These are phyloP conservation scores for Ichthyophthirius multifiliis DNA, from an alignment of 169 alveolate genomes.

Conservation along the genomic window DNA sequence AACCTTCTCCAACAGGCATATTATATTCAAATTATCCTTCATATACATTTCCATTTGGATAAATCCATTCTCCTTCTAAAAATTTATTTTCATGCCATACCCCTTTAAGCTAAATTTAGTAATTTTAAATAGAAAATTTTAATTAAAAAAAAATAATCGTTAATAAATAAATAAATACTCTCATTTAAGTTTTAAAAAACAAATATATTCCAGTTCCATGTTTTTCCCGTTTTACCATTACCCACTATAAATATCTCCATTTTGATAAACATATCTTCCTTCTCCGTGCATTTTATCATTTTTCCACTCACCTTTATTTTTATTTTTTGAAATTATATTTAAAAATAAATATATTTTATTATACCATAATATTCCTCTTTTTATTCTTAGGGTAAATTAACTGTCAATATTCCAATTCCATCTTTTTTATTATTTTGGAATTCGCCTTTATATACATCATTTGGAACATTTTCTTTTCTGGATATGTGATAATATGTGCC, in stretches of 20 bases:
- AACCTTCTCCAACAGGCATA: slow-evolving; percentile 84
- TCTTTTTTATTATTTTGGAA: slow-evolving; percentile 60
- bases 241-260: slow-evolving; percentile 91
- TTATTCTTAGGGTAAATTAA: slow-evolving; percentile 34
- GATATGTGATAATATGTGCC: slow-evolving; percentile 61
- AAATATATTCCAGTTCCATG: slow-evolving; percentile 91
- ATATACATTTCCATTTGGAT: slow-evolving; percentile 77
- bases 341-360: not conserved
- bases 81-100: slow-evolving; percentile 83
- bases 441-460: slow-evolving; percentile 73
- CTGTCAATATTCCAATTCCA: slow-evolving; percentile 81
- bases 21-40: slow-evolving; percentile 80
- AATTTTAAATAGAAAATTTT: not conserved
- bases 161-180: slow-evolving; percentile 42
- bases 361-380: slow-evolving; percentile 85
- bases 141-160: no score
- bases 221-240: slow-evolving; percentile 88
- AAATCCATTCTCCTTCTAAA: slow-evolving; percentile 85
- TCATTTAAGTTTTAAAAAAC: slow-evolving; percentile 82
- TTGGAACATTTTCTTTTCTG: slow-evolving; percentile 36
- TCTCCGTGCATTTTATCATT: slow-evolving; percentile 86
- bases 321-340: slow-evolving; percentile 35
- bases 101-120: slow-evolving; percentile 71
- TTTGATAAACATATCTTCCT: slow-evolving; percentile 88
- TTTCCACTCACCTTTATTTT: slow-evolving; percentile 45